phyloP scores from a whole-genome alignment of 352 stramenopile species.

The Pythium phragmiticola region DNA sequence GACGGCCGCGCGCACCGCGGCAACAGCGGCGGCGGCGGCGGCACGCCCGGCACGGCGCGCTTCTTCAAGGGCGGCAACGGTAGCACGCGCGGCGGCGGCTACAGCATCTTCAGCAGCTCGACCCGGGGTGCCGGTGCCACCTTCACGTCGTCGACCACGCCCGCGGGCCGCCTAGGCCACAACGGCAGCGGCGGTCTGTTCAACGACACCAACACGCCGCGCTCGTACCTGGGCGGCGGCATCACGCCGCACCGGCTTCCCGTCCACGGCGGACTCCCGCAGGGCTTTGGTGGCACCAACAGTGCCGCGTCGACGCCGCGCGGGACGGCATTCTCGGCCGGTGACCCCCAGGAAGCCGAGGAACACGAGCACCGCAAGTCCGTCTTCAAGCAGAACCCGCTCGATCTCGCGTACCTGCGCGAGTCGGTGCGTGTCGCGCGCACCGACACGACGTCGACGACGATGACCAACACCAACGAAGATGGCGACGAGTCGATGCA shows the following conservation, averaged over 20 bases:
- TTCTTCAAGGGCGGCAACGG: constrained; percentile 28
- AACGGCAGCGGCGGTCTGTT: constrained; percentile 33
- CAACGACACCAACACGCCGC: constrained; percentile 64
- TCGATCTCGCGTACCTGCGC: constrained; percentile 69
- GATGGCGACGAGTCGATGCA: constrained; percentile 28
- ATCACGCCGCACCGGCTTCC: constrained; percentile 39
- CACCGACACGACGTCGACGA: constrained; percentile 10
- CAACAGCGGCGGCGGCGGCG: constrained; percentile 4
- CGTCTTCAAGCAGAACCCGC: constrained; percentile 61
- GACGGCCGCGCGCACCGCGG: constrained; percentile 32
- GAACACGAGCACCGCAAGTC: constrained; percentile 57
- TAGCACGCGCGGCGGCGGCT: background rate
- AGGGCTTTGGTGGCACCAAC: constrained; percentile 5
- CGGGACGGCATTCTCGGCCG: constrained; percentile 7
- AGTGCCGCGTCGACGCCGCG: constrained; percentile 6
- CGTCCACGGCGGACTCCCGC: background rate
- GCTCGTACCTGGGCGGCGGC: constrained; percentile 75
- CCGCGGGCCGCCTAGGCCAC: constrained; percentile 22
- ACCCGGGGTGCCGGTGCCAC: constrained; percentile 8
- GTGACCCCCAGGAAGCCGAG: constrained; percentile 13
- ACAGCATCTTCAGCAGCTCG: constrained; percentile 26
- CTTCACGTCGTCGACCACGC: constrained; percentile 14
- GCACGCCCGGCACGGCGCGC: constrained; percentile 20
- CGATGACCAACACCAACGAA: constrained; percentile 25
- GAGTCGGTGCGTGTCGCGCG: constrained; percentile 39